Evolutionary conservation across 805 yeast species (phyloP), one percentile per base, ranked within the genome.

Genomic region (Lachancea waltii): DNA sequence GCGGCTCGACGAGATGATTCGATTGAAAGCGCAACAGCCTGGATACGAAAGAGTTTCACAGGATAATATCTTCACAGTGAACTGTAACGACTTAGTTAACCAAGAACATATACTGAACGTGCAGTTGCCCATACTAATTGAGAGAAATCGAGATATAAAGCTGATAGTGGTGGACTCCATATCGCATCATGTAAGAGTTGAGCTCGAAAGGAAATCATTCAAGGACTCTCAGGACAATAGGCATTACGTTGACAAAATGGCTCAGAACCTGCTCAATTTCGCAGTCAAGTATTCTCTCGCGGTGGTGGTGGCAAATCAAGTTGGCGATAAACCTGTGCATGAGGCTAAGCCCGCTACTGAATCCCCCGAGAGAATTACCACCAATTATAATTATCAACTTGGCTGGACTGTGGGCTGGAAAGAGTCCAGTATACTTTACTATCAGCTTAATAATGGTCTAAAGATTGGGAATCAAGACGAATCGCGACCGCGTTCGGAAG

Each of bases 321-420:
- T 87, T 1, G 73, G 87, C 28, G 90, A 82, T 50, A 70, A 72
- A 25, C 56, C 55, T 5, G 23, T 53, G 18, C 33, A 37, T 1
- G 59, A 53, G 18, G 24, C 36, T 3, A 13, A 32, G 30, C 13
- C 37, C 7, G 16, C 10, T 6, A 18, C 14, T 17, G 48, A 43
- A 24, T 21, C 46, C 4, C 28, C 35, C 4, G 38, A 30, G n/a
- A 48, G 48, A 11, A 48, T 45, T 26, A 49, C 54, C n/a, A 51
- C 47, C 47, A 68, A 54, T 27, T 61, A 71, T 35, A 82, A 80
- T 40, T 75, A 77, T 51, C 95, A 86, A 52, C 50, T 78, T 14
- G 84, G 89, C 5, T 77, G 81, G 72, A 63, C 76, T 31, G 70
- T 77, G 15, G 95, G 95, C 1, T 86, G 95, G 95, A 78, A 75